Evolutionary conservation across 306 rosid genomes (phyloP), one percentile per base, ranked within the genome.

Genomic region (Coriaria nepalensis): DNA sequence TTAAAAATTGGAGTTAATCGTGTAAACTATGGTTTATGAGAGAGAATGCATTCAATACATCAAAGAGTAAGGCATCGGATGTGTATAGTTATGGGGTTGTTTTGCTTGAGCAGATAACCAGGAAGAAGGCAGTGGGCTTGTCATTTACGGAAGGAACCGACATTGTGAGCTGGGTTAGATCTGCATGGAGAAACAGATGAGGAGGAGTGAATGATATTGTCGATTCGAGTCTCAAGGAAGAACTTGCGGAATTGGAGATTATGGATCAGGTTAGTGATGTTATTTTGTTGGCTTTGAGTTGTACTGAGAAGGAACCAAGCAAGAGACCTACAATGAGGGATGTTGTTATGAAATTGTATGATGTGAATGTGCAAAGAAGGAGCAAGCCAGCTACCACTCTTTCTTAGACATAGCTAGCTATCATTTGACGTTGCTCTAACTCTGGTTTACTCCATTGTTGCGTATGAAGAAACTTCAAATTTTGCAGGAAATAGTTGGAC

Each of bases 1-100:
- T 20, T 43, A 29, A 32, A n/a, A 2, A 6, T 10, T 33, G 7
- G 9, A 56, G 35, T 5, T 10, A 45, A 35, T 13, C 6, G 13
- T 55, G n/a, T 40, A 20, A 20, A 20, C 29, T 12, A 14, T 49
- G 58, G 34, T 40, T 9, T 63, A 36, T 55, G 64, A 36, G 76
- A 80, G 83, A 88, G 61, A 80, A 76, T 74, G 86, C 93, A 14
- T 80, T 67, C 52, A 11, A 74, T 49, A 59, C 77, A 49, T 45
- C 33, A 34, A 65, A 13, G 45, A 68, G 72, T 6, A 59, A 62
- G 72, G 93, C 75, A 47, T 78, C 73, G 8, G 94, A 88, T 39
- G 93, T 78, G 7, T 88, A 80, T 42, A 76, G 93, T 47, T 88
- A 67, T 2, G 93, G 94, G 34, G 81, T 88, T 6, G 88, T 88